Evolutionary conservation across 805 yeast genomes (phyloP).

Genomic region (Yamadazyma philogaea): DNA sequence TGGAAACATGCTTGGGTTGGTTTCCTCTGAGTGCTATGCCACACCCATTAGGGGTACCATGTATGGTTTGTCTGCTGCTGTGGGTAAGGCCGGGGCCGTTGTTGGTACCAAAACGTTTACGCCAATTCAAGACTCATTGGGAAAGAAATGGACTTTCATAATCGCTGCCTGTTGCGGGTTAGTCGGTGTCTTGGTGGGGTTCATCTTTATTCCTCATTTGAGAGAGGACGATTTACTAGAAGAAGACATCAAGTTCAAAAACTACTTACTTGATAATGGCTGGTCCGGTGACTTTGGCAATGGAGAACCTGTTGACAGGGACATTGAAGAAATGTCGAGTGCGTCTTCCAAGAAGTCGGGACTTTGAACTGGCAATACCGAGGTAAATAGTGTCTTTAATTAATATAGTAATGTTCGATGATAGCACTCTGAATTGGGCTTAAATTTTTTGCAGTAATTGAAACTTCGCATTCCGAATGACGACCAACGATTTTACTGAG

Average conservation of each 20-base stretch:
- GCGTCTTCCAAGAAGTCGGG: background rate
- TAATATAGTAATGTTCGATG: background rate
- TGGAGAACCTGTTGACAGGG: slow-evolving; percentile 20
- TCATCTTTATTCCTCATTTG: slow-evolving; percentile 63
- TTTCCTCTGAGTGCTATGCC: slow-evolving; percentile 64
- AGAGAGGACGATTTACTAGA: slow-evolving; percentile 64
- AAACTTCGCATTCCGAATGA: slow-evolving; percentile 9
- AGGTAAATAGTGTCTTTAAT: background rate
- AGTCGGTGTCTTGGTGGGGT: slow-evolving; percentile 58
- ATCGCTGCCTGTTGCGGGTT: slow-evolving; percentile 74
- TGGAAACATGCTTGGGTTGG: slow-evolving; percentile 70
- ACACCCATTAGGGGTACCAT: slow-evolving; percentile 75
- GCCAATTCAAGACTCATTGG: slow-evolving; percentile 62
- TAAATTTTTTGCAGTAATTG: background rate
- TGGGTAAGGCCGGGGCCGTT: slow-evolving; percentile 84
- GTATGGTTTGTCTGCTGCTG: slow-evolving; percentile 74
- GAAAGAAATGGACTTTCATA: slow-evolving; percentile 72
- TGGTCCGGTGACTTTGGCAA: slow-evolving; percentile 51
- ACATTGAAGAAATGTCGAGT: slow-evolving; percentile 10
- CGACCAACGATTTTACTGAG: slow-evolving; percentile 23
- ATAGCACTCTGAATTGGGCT: background rate
- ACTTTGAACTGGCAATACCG: background rate
- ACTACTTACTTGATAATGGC: slow-evolving; percentile 56
- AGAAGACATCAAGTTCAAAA: slow-evolving; percentile 62
- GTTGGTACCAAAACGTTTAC: slow-evolving; percentile 72